phyloP scores from a whole-genome alignment of 768 basidiomycete species.

The Hygrophoropsis aurantiaca region DNA sequence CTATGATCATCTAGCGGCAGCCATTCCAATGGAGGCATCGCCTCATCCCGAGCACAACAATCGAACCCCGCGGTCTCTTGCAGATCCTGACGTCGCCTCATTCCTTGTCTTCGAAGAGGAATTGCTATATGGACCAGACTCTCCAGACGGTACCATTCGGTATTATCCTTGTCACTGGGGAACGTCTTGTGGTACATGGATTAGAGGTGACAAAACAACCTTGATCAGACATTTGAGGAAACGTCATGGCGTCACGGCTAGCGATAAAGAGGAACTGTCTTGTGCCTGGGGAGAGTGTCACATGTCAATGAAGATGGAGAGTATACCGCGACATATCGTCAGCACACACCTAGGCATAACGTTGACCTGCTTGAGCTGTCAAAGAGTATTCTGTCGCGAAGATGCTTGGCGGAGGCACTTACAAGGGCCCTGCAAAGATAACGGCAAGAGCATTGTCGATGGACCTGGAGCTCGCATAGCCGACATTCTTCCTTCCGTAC shows the following conservation, averaged over 20 bases:
- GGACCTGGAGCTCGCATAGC: constrained; percentile 1
- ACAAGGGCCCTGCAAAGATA: constrained; percentile 6
- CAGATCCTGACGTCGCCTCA: too few relatives aligned
- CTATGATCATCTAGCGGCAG: too few relatives aligned
- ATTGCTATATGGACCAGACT: too few relatives aligned
- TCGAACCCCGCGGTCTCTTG: too few relatives aligned
- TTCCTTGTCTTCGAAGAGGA: too few relatives aligned
- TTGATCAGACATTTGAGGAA: too few relatives aligned
- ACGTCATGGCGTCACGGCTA: background rate
- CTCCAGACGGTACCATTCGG: too few relatives aligned
- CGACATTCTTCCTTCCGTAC: background rate
- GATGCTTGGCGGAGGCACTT: constrained; percentile 16
- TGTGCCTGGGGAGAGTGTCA: constrained; percentile 20
- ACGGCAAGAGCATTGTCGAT: constrained; percentile 10
- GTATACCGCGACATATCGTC: constrained; percentile 23
- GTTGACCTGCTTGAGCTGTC: constrained; percentile 7
- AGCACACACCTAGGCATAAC: constrained; percentile 17
- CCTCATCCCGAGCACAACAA: too few relatives aligned
- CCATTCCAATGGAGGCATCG: too few relatives aligned
- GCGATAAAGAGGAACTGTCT: constrained; percentile 5
- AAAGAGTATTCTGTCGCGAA: constrained; percentile 15
- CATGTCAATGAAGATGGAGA: constrained; percentile 23
- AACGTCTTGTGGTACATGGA: too few relatives aligned
- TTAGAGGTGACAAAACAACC: too few relatives aligned
- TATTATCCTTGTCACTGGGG: too few relatives aligned